A percentile compares a stretch with the other conserved stretches of the same genome.
phyloP scores from a whole-genome alignment of 805 yeast species.

The Yamadazyma scolyti region DNA sequence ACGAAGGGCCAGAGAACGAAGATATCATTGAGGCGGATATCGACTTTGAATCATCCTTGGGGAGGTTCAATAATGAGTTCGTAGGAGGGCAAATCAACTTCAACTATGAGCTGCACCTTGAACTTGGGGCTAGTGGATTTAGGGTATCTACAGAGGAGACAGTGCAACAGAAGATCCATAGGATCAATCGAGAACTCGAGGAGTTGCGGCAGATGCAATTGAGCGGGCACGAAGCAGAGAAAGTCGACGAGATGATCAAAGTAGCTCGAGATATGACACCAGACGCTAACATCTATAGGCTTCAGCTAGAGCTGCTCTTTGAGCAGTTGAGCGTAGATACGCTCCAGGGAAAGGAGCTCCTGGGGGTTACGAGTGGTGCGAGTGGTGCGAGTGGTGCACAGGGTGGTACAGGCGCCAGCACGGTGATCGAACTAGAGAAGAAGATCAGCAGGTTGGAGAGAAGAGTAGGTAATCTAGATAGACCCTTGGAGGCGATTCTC shows the following conservation, averaged over 20 bases:
- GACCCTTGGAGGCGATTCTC: slow-evolving; percentile 16
- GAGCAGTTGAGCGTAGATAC: too few relatives aligned
- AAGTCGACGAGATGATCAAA: slow-evolving; percentile 7
- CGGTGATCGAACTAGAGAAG: slow-evolving; percentile 7
- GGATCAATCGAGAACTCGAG: slow-evolving; percentile 37
- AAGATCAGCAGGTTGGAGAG: slow-evolving; percentile 6
- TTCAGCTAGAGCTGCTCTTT: slow-evolving; percentile 1
- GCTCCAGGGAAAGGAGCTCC: too few relatives aligned
- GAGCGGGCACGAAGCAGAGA: slow-evolving; percentile 1
- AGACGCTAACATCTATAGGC: not conserved
- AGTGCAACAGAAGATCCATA: slow-evolving; percentile 30
- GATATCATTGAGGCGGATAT: slow-evolving; percentile 17
- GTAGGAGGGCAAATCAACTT: slow-evolving; percentile 29
- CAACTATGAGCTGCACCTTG: slow-evolving; percentile 27
- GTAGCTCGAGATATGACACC: slow-evolving; percentile 7
- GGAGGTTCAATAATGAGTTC: slow-evolving; percentile 11
- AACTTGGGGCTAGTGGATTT: slow-evolving; percentile 22
- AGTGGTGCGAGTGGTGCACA: too few relatives aligned
- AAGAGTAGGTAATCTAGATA: slow-evolving; percentile 4
- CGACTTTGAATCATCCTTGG: slow-evolving; percentile 6
- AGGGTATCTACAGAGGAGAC: slow-evolving; percentile 24
- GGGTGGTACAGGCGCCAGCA: too few relatives aligned
- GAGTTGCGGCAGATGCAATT: slow-evolving; percentile 23
- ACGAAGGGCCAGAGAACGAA: not conserved
- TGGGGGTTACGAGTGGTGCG: too few relatives aligned